Base-by-base conservation (phyloP, 2,329 filamentous ascomycete genomes). In the Huntiella moniliformis region DNA sequence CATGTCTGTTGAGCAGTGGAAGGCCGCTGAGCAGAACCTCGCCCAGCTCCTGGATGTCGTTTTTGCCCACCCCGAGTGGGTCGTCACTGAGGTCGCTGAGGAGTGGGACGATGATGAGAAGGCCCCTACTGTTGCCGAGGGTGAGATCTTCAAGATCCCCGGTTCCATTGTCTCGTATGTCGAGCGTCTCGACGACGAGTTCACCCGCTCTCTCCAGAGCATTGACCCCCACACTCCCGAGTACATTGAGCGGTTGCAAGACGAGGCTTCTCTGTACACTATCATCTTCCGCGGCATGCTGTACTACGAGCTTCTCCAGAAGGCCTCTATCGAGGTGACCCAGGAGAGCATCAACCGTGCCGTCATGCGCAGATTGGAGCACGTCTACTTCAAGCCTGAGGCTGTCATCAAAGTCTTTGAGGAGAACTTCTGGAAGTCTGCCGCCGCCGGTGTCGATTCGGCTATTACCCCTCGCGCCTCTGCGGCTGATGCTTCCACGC, bases 91-190 rank as follows among this genome's bases (percentile, higher is more conserved):
- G 66, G 79, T 75, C 54, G 91, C 85, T 16, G 91, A 98, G 60
- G 91, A 98, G 64, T 96, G 91, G 91, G 91, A 98, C 55, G 91
- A 98, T 57, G 92, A 98, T 54, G 92, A 98, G 56, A 96, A 95
- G 70, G 73, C 78, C 36, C 91, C 91, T 11, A 70, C 71, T 31
- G 68, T 88, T 54, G 74, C 73, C 48, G 63, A 71, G 16, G 83
- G 77, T 52, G 79, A 94, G 61, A 81, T 75, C 60, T 82, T 94
- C 71, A 87, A 82, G 67, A 75, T 98, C 48, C 84, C 91, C 15
- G 92, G 91, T 58, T 95, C 85, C 67, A 70, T 96, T 51, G 84
- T 95, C 39, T 96, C 91, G 0, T 92, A 88, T 58, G 77, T 93
- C 31, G 91, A 98, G 71, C 76, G 91, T 58, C 74, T 98, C 15